Evolutionary conservation across 2,329 filamentous ascomycete genomes (phyloP), one percentile per base, ranked within the genome.

Genomic region (Ceratocystis eucalypticola): DNA sequence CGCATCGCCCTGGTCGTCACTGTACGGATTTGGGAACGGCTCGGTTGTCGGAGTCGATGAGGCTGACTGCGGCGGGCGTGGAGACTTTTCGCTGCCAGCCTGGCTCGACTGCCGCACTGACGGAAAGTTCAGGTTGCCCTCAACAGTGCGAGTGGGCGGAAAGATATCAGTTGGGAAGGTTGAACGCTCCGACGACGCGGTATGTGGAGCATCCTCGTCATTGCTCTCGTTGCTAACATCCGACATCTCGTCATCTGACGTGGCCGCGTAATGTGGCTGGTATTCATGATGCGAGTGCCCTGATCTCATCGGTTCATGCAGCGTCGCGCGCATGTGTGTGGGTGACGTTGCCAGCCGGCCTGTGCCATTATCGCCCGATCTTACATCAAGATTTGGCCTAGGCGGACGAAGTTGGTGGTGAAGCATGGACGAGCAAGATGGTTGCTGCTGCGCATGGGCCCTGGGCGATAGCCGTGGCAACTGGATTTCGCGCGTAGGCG

Each of bases 261-360:
- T 61, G 25, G 33, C 61, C 22, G 53, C 1, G 33, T 22, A 15
- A 12, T 41, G 37, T 44, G 10, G 20, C 37, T 44, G 20, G 75
- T 74, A 5, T 69, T 69, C 17, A 69, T 68, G 28, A 3, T n/a
- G 17, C 48, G 48, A 6, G 48, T n/a, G n/a, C 22, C 48, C 48
- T n/a, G n/a, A 22, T 25, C 46, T 22, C 17, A 5, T 22, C 46
- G 20, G 20, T 10, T n/a, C 15, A 22, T 50, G 46, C 5, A n/a
- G 8, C 5, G 46, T 8, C 4, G 46, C 17, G 20, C 12, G 7
- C 50, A 22, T 28, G 5, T 70, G 81, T 1, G 76, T 75, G 6
- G 79, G 79, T 44, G 81, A 81, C 7, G 85, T 88, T 28, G 85
- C 84, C 15, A 88, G 76, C 67, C 84, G 78, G 0, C 88, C 83